Percentiles rank a stretch among this genome's conserved stretches.
Evolutionary conservation across 176 grass and related monocot species (phyloP).

Genomic region (Triticum turgidum): DNA sequence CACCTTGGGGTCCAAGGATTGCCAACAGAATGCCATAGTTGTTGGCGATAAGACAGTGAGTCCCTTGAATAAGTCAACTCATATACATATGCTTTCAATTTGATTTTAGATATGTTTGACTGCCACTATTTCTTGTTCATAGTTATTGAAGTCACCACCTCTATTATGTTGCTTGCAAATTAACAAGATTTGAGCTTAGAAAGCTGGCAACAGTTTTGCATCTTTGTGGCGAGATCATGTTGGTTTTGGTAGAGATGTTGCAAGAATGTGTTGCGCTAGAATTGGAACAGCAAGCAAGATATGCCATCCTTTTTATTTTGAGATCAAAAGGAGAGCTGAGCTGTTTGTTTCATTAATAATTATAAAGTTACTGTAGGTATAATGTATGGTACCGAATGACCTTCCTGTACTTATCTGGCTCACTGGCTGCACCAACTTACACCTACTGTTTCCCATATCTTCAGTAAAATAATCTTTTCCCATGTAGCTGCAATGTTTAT

Average conservation of each 20-base stretch:
- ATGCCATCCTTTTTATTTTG: neutral
- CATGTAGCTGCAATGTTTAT: neutral
- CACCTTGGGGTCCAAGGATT: slow-evolving; percentile 14
- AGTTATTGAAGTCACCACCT: neutral
- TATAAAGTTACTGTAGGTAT: neutral
- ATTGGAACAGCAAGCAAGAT: neutral
- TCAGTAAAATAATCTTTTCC: neutral
- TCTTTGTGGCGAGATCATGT: neutral
- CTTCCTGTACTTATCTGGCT: neutral
- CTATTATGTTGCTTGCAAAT: slow-evolving; percentile 3
- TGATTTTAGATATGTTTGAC: neutral
- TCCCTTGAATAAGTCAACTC: neutral
- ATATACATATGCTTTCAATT: neutral
- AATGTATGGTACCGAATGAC: neutral
- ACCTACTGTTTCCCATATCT: neutral
- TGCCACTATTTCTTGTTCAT: neutral
- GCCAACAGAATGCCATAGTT: slow-evolving; percentile 24
- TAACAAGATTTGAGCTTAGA: neutral
- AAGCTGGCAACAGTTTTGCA: neutral
- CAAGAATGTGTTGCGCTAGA: neutral
- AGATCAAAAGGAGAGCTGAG: neutral
- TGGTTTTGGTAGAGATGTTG: neutral
- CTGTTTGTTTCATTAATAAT: neutral
- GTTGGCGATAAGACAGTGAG: slow-evolving; percentile 46
- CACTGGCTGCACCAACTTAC: neutral